Percentiles rank a stretch among this genome's conserved stretches.
Evolutionary conservation across 78 protist genomes (phyloP).

Genomic region (Dictyostelium discoideum): DNA sequence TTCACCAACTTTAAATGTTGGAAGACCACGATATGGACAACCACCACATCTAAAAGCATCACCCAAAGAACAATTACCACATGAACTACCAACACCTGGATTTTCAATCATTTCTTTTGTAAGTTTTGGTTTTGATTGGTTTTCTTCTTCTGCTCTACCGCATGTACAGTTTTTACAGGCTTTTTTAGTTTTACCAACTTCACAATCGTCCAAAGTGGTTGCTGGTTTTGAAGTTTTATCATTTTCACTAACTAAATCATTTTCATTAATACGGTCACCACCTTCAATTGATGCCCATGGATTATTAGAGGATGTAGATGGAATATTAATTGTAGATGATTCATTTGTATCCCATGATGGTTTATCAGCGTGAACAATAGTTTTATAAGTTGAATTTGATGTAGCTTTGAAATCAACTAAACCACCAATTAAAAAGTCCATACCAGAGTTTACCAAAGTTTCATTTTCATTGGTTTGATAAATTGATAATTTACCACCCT

Average conservation of each 20-base stretch:
- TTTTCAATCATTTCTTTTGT: slow-evolving; percentile 81
- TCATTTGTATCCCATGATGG: slow-evolving; percentile 57
- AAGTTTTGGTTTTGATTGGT: slow-evolving; percentile 57
- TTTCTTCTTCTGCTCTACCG: slow-evolving; percentile 65
- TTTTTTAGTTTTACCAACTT: slow-evolving; percentile 49
- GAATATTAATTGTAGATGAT: not conserved
- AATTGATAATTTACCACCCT: slow-evolving; percentile 24
- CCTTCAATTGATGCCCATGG: slow-evolving; percentile 28
- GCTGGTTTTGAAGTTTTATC: slow-evolving; percentile 61
- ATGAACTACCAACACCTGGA: slow-evolving; percentile 71
- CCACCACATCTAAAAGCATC: slow-evolving; percentile 90
- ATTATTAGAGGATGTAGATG: not conserved
- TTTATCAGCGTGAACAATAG: not conserved
- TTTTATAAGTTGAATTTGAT: not conserved
- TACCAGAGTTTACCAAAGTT: not conserved
- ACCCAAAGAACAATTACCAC: slow-evolving; percentile 84
- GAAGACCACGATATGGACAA: slow-evolving; percentile 87
- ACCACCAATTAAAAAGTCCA: slow-evolving; percentile 40
- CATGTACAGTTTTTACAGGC: slow-evolving; percentile 87
- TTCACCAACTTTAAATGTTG: slow-evolving; percentile 89
- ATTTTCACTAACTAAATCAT: slow-evolving; percentile 37
- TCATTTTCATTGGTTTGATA: slow-evolving; percentile 16
- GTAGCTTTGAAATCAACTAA: slow-evolving; percentile 18
- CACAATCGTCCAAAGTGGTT: slow-evolving; percentile 76
- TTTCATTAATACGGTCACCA: slow-evolving; percentile 23